Evolutionary conservation across 208 protist species (phyloP).

Genomic region (Acanthamoeba rhysodes): DNA sequence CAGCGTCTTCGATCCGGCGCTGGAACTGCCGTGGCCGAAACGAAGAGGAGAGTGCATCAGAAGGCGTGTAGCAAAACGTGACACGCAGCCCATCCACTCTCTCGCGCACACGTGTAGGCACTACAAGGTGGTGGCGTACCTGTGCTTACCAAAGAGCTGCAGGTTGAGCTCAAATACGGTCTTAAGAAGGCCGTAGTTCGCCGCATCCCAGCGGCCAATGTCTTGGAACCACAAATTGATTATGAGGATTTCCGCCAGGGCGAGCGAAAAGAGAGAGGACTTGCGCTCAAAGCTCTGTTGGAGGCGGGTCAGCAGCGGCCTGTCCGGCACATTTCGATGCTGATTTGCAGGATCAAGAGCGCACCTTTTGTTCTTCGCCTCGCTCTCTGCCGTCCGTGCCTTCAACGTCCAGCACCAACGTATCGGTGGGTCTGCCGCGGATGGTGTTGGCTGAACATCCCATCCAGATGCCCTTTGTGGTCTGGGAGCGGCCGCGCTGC

Average conservation of each 20-base stretch:
- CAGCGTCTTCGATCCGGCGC: slow-evolving; percentile 92
- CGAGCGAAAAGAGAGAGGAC: slow-evolving; percentile 97
- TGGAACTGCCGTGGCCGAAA: not conserved
- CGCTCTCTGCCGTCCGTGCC: slow-evolving; percentile 97
- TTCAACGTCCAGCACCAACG: slow-evolving; percentile 98
- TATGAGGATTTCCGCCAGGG: slow-evolving; percentile 96
- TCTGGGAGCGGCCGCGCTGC: slow-evolving; percentile 93
- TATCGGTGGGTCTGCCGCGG: slow-evolving; percentile 44
- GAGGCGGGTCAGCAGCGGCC: not conserved
- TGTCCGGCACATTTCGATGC: not conserved
- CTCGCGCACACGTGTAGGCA: not conserved
- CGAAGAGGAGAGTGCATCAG: not conserved
- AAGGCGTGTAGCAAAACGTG: no score
- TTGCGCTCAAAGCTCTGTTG: slow-evolving; percentile 96
- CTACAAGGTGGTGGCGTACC: slow-evolving; percentile 63
- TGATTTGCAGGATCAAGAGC: slow-evolving; percentile 20
- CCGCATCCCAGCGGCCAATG: slow-evolving; percentile 96
- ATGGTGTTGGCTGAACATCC: slow-evolving; percentile 12
- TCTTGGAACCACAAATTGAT: slow-evolving; percentile 98
- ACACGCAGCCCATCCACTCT: no score
- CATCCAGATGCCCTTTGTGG: slow-evolving; percentile 95
- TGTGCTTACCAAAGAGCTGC: slow-evolving; percentile 95
- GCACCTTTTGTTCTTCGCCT: slow-evolving; percentile 94
- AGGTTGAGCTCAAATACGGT: slow-evolving; percentile 98
- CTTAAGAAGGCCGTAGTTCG: slow-evolving; percentile 96